Evolutionary conservation across 2,329 filamentous ascomycete species (phyloP).

Genomic region (Venturia oleaginea): DNA sequence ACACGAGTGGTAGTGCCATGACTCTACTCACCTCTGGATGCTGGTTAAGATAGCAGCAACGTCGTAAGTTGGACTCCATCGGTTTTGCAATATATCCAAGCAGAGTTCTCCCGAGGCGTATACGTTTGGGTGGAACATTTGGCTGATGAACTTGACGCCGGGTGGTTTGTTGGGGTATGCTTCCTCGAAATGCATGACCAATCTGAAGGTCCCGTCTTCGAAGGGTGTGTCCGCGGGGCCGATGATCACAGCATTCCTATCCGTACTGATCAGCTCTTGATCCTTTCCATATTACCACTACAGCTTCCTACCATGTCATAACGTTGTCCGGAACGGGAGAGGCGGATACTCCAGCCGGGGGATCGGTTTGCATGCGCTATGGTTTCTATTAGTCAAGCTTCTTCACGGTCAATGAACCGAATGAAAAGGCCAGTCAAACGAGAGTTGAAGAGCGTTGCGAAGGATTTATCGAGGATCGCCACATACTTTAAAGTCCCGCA

Average conservation of each 20-base stretch:
- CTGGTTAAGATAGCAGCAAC: constrained; percentile 95
- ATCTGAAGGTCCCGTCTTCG: constrained; percentile 92
- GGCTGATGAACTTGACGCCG: constrained; percentile 94
- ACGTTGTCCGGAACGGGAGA: constrained; percentile 94
- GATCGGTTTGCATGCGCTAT: constrained; percentile 98
- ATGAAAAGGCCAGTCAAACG: not conserved
- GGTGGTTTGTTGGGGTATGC: constrained; percentile 98
- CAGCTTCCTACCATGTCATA: constrained; percentile 74
- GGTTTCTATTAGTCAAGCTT: constrained; percentile 8
- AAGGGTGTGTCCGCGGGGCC: constrained; percentile 95
- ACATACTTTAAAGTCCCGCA: constrained; percentile 96
- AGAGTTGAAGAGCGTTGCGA: not conserved
- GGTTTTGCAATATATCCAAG: constrained; percentile 91
- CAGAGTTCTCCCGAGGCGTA: constrained; percentile 96
- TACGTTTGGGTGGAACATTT: constrained; percentile 99
- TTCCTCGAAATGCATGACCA: constrained; percentile 99
- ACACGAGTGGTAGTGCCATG: not conserved
- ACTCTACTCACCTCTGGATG: constrained; percentile 69
- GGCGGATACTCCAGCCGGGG: constrained; percentile 90
- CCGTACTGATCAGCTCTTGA: constrained; percentile 21
- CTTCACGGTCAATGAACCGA: not conserved
- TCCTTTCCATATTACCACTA: not conserved
- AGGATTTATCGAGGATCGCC: not conserved
- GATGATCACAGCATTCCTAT: constrained; percentile 96
- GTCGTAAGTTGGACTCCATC: constrained; percentile 98